Evolutionary conservation across 441 rosid species (phyloP), one percentile per base, ranked within the genome.

Genomic region (Brassica balearica): DNA sequence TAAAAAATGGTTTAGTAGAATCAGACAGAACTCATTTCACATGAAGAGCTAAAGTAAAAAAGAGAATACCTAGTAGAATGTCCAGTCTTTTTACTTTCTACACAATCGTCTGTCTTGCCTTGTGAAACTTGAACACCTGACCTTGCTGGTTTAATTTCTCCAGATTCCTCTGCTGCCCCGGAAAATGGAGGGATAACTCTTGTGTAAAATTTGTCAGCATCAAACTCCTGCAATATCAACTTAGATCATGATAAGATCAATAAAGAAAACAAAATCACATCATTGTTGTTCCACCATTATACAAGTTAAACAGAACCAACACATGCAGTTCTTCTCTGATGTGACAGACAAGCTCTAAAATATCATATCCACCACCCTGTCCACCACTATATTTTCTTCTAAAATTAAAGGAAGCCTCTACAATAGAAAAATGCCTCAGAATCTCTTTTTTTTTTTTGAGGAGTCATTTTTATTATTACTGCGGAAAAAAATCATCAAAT

Each of bases 131-230:
- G 82, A 58, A 81, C 77, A 59, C 75, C 81, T 78, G 79, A 87
- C 75, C 64, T 51, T 27, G 60, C 82, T 71, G 82, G 88, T 78
- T 87, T 84, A 73, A 87, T 89, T 84, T 91, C 92, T 70, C 75
- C 83, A 73, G 87, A 87, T 85, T 90, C 93, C 65, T 70, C 83
- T 69, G 76, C 84, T 64, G 89, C 78, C 80, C 87, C 82, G 69
- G 88, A 81, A 85, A 94, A 84, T 65, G 97, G 98, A 70, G 99
- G 99, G 32, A 27, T 27, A 27, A 27, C 32, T 27, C 32, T 27
- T 27, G 32, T 27, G 32, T 27, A 27, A 27, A 27, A 27, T 27
- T 27, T 27, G 32, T 27, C 32, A 27, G 32, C 32, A 81, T 69
- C 80, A 81, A 81, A 63, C 78, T 68, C 89, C 97, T 95, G 90